These are phyloP conservation scores for Debaryomyces psychrophilus DNA, from an alignment of 1,139 yeast genomes.

Conservation along the genomic window DNA sequence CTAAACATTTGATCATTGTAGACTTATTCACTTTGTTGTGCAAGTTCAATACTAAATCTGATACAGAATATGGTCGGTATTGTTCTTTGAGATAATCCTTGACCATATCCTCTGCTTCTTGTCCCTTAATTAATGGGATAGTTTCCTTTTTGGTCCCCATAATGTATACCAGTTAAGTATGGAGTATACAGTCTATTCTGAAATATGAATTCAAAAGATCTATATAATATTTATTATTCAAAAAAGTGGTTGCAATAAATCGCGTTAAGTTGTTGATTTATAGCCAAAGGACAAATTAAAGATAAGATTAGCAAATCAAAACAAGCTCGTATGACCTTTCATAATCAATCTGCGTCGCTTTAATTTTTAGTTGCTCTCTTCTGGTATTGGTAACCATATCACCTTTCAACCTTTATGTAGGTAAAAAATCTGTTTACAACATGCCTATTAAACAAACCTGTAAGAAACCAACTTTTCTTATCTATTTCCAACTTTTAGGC, in stretches of 20 bases:
- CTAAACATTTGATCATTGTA: constrained; percentile 29
- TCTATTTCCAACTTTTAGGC: too few relatives aligned
- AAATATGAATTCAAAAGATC: neutral
- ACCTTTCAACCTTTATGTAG: too few relatives aligned
- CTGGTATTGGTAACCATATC: too few relatives aligned
- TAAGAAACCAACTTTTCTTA: too few relatives aligned
- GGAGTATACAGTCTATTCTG: neutral
- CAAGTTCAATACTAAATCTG: constrained; percentile 40
- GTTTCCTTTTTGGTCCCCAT: constrained; percentile 12
- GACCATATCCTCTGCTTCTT: constrained; percentile 17
- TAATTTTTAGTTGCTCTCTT: too few relatives aligned
- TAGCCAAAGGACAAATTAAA: neutral
- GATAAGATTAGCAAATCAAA: neutral
- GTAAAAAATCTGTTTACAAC: too few relatives aligned
- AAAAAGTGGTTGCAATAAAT: constrained; percentile 8
- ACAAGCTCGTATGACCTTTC: neutral
- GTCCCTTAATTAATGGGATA: constrained; percentile 6
- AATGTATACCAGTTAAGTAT: neutral
- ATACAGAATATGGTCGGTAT: constrained; percentile 42
- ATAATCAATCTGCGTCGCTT: too few relatives aligned
- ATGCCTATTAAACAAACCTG: too few relatives aligned
- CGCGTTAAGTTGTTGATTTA: neutral
- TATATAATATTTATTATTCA: neutral
- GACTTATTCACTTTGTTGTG: constrained; percentile 34
- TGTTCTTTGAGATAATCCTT: constrained; percentile 33